Evolutionary conservation across 164 flowering plant species (phyloP), one percentile per base, ranked within the genome.

Genomic region (Paratinospora sagittata): DNA sequence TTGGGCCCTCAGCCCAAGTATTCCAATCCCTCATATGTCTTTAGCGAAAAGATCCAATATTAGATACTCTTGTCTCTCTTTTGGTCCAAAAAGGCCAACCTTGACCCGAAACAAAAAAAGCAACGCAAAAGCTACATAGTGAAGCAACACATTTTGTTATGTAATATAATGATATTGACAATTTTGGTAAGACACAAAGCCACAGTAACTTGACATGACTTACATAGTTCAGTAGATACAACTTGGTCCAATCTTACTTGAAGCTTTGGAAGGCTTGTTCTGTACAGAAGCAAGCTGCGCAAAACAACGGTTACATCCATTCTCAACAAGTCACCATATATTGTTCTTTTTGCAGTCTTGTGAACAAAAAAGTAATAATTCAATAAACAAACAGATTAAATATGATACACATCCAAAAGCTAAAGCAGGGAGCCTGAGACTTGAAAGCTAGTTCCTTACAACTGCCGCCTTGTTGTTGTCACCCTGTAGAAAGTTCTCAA

Each of bases 401-500:
- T 34, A 41, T 30, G 34, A 30, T 3, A 37, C 6, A 52, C n/a
- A 41, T 8, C 67, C 1, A 27, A 61, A 34, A 30, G 23, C 26
- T 19, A 36, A 37, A 52, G 12, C 11, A 14, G 14, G 27, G 65
- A 19, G 69, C 65, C 39, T 8, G 36, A 6, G 24, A 66, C 8
- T 23, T 37, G 26, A 33, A 34, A 57, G 16, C 70, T 70, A 65
- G 11, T 58, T 75, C 55, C 70, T 39, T 36, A 43, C 72, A 33
- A 67, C 12, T 27, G 23, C 49, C 77, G 67, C 70, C 41, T 36
- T 45, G 12, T 65, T 70, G 16, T 67, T 73, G 9, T 80, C 81
- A 16, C 63, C 75, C 76, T 74, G 78, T 14, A 88, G 73, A 39
- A 76, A 79, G 66, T 63, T 73, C 77, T 80, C 78, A 33, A 91